Percentiles rank a stretch among this genome's conserved stretches.
phyloP scores from a whole-genome alignment of 2,329 filamentous ascomycete species.

The Microdochium nivale region DNA sequence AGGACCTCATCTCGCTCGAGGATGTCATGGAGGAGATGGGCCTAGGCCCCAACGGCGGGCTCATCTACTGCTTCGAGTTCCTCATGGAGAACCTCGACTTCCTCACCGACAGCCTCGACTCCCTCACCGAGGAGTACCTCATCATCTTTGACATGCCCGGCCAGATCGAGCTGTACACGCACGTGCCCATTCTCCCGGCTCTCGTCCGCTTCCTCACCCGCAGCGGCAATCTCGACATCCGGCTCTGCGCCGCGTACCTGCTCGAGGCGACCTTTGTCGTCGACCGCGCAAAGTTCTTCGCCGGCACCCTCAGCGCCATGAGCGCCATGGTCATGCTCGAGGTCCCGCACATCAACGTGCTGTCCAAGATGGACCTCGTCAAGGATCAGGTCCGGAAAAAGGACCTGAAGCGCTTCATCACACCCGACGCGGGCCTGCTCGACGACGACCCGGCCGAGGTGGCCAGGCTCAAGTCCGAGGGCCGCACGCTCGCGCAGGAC shows the following conservation, averaged over 20 bases:
- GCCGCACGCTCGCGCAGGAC: slow-evolving; percentile 3
- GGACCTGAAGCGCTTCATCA: slow-evolving; percentile 83
- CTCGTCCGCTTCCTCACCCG: slow-evolving; percentile 76
- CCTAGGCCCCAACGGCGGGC: slow-evolving; percentile 63
- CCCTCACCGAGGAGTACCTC: slow-evolving; percentile 87
- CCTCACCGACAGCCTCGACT: slow-evolving; percentile 59
- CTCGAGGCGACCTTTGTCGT: slow-evolving; percentile 94
- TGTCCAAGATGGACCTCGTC: slow-evolving; percentile 96
- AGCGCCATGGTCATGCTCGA: slow-evolving; percentile 98
- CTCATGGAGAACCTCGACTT: slow-evolving; percentile 69
- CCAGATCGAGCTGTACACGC: slow-evolving; percentile 97
- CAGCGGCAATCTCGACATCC: slow-evolving; percentile 75
- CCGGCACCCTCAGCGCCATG: slow-evolving; percentile 93
- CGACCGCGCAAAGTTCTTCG: slow-evolving; percentile 95
- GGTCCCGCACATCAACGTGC: slow-evolving; percentile 89
- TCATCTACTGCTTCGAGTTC: slow-evolving; percentile 68
- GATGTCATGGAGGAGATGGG: slow-evolving; percentile 71
- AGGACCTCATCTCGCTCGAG: slow-evolving; percentile 79
- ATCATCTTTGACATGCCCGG: slow-evolving; percentile 99
- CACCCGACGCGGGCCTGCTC: slow-evolving; percentile 73
- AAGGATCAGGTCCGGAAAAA: slow-evolving; percentile 81
- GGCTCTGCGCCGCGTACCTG: slow-evolving; percentile 86
- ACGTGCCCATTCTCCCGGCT: slow-evolving; percentile 83
- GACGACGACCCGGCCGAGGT: slow-evolving; percentile 65
- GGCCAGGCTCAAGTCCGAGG: slow-evolving; percentile 27